phyloP scores from a whole-genome alignment of 2,329 filamentous ascomycete genomes.

The Ascochyta rabiei region DNA sequence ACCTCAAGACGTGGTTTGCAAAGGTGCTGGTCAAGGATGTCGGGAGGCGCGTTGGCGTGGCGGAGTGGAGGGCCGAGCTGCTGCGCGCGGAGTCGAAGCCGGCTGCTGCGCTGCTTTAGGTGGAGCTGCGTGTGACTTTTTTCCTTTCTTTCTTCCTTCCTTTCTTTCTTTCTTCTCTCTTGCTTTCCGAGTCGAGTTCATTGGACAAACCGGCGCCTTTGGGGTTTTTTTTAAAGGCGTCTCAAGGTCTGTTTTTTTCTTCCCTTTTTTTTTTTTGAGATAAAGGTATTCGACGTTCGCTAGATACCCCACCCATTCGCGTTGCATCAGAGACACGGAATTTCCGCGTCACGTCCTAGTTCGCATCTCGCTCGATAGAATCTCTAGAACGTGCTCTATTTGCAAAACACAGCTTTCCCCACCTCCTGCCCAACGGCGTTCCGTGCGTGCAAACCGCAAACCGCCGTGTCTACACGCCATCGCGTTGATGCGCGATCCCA shows the following conservation, averaged over 20 bases:
- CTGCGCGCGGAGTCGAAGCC: slow-evolving; percentile 4
- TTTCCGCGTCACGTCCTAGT: not conserved
- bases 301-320: slow-evolving; percentile 21
- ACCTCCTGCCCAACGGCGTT: too few species aligned
- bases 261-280: too few species aligned
- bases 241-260: too few species aligned
- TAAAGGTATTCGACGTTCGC: slow-evolving; percentile 14
- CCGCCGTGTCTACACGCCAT: too few species aligned
- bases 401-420: not conserved
- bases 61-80: slow-evolving; percentile 35
- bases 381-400: too few species aligned
- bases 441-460: too few species aligned
- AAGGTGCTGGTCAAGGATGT: slow-evolving; percentile 42
- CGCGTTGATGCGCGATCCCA: too few species aligned
- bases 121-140: not conserved
- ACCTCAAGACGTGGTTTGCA: slow-evolving; percentile 46
- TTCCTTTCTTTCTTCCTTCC: not conserved
- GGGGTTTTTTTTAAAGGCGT: too few species aligned
- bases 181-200: too few species aligned
- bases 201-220: too few species aligned
- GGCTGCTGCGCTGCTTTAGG: slow-evolving; percentile 1
- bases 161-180: too few species aligned
- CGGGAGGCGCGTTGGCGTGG: slow-evolving; percentile 40
- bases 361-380: not conserved
- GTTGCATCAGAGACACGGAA: not conserved